Base-by-base conservation (phyloP, 345 rosid genomes). In the Eucalyptus pauciflora region DNA sequence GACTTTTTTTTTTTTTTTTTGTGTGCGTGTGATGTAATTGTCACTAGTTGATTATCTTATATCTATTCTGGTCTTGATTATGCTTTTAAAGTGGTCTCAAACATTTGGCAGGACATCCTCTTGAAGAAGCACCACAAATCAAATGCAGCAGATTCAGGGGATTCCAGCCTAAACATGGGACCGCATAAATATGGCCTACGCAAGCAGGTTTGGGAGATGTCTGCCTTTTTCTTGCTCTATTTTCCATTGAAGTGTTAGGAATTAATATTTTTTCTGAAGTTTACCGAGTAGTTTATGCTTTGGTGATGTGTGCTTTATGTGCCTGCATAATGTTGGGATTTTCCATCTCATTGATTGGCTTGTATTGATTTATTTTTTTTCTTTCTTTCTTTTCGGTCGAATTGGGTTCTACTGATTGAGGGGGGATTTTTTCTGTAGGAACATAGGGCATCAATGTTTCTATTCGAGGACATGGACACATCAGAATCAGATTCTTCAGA, bases 401-500 rank as follows among this genome's bases (percentile, higher is more conserved):
- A 52, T 52, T 52, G 58, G 58, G 58, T 52, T 52, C 24, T 18
- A 3, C 64, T 54, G 87, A 86, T 45, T 33, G 7, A 33, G 14
- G 46, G 45, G 58, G 7, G 46, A 86, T 86, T 86, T 29, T 86
- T 27, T 86, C 46, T 45, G 64, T 33, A 94, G 96, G 97, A 93
- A 64, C 90, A 86, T 6, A 91, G 98, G 45, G 93, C 87, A 76
- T 95, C 99, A 1, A 76, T 92, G 13, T 89, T 92, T 27, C 86
- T 92, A 50, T 41, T 92, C 51, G 99, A 96, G 88, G 98, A 98
- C 92, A 98, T 98, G 99, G 99, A 98, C 87, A 97, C 92, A 83
- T 95, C 98, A 31, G 96, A 94, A 7, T 95, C 98, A 20, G 99
- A 96, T 48, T 64, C 41, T 62, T 90, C 91, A 5, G 91, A 81